Conservation (phyloP, 495 filamentous ascomycete genomes). For the Hyaloscypha variabilis region DNA sequence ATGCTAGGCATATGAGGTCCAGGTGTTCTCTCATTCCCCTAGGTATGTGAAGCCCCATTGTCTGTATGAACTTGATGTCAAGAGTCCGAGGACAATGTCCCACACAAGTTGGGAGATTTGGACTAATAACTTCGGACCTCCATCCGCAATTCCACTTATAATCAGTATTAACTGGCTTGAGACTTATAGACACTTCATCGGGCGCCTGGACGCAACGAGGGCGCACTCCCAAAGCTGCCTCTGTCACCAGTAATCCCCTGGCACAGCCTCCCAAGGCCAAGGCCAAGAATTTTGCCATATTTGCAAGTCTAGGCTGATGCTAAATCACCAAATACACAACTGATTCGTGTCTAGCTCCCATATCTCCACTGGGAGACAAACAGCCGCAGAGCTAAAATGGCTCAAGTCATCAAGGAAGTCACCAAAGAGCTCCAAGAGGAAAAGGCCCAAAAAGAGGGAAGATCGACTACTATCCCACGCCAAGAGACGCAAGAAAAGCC, state of each 20-base stretch:
- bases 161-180: background rate
- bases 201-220: conserved; percentile 10
- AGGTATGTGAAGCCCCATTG: conserved; percentile 4
- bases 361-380: conserved; percentile 31
- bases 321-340: background rate
- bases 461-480: no score
- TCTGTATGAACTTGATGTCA: background rate
- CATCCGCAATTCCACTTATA: background rate
- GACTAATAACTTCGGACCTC: background rate
- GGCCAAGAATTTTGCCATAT: conserved; percentile 21
- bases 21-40: conserved; percentile 16
- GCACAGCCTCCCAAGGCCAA: background rate
- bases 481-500: background rate
- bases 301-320: conserved; percentile 3
- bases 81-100: background rate
- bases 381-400: conserved; percentile 20
- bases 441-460: background rate
- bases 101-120: background rate
- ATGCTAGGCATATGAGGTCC: conserved; percentile 20
- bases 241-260: no score
- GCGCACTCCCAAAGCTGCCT: no score
- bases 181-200: conserved; percentile 3
- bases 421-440: conserved; percentile 6
- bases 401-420: conserved; percentile 20
- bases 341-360: conserved; percentile 17